phyloP scores from a whole-genome alignment of 106 monocot species.

The Cymbidium sinense region DNA sequence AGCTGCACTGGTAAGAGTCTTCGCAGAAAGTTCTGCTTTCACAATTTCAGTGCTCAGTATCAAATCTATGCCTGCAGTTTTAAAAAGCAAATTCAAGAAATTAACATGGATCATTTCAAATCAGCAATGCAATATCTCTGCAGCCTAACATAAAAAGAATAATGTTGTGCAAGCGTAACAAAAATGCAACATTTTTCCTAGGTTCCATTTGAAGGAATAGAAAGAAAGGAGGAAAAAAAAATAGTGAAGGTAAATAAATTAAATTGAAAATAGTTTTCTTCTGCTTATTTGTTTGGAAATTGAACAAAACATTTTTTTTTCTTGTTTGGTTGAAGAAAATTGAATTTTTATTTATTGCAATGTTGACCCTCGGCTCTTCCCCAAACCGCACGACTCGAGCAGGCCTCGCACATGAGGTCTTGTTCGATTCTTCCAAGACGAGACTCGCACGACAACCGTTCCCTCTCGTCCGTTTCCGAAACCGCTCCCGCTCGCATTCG shows the following conservation, averaged over 20 bases:
- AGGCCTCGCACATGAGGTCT: no score
- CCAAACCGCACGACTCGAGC: no score
- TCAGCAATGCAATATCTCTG: neutral
- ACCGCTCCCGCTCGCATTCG: no score
- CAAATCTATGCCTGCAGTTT: slow-evolving; percentile 72
- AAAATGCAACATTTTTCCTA: neutral
- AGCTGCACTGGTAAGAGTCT: slow-evolving; percentile 63
- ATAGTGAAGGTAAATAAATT: neutral
- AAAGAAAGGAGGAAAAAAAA: neutral
- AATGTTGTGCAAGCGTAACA: neutral
- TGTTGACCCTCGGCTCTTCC: no score
- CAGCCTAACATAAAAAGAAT: neutral
- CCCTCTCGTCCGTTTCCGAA: no score
- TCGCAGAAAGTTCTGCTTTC: slow-evolving; percentile 69
- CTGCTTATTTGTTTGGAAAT: no score
- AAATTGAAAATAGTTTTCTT: neutral
- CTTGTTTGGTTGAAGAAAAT: no score
- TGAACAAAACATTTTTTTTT: no score
- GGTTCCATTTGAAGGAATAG: neutral
- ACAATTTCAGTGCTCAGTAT: slow-evolving; percentile 87
- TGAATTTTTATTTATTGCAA: no score
- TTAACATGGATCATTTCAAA: neutral
- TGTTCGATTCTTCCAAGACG: no score
- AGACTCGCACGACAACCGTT: no score
- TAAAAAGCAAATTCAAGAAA: slow-evolving; percentile 5